A percentile compares a stretch with the other conserved stretches of the same genome.
Conservation (phyloP, 2,329 filamentous ascomycete genomes). For the Ascochyta koolunga region DNA sequence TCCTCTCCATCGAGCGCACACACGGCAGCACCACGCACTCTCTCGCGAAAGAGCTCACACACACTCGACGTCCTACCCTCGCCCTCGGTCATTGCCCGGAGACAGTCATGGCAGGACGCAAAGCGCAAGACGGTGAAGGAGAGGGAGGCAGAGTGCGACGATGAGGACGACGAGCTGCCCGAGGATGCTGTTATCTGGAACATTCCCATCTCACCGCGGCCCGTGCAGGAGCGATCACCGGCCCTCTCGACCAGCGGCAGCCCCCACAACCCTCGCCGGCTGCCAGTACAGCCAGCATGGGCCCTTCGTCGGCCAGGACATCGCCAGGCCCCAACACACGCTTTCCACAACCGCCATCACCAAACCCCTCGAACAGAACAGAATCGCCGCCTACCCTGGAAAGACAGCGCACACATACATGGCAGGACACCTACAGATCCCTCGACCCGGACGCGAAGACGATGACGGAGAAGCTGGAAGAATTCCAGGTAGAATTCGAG, state of each 20-base stretch:
- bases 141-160: conserved; percentile 79
- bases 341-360: conserved; percentile 28
- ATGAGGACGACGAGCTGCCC: conserved; percentile 73
- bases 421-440: conserved; percentile 72
- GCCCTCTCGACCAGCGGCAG: conserved; percentile 40
- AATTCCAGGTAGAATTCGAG: conserved; percentile 70
- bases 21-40: conserved; percentile 34
- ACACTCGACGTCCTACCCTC: conserved; percentile 41
- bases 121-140: conserved; percentile 70
- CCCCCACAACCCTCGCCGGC: conserved; percentile 33
- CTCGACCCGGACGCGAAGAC: conserved; percentile 75
- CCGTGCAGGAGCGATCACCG: conserved; percentile 47
- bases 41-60: conserved; percentile 43
- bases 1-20: conserved; percentile 43
- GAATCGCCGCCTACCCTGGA: conserved; percentile 29
- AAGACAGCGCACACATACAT: conserved; percentile 71
- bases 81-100: conserved; percentile 42
- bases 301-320: conserved; percentile 28
- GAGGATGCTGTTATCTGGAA: conserved; percentile 82
- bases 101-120: conserved; percentile 69
- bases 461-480: conserved; percentile 80
- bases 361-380: conserved; percentile 25
- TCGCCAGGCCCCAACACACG: conserved; percentile 35
- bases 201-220: conserved; percentile 74
- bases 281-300: conserved; percentile 21